A percentile compares a stretch with the other conserved stretches of the same genome.
These are phyloP conservation scores for Leccinum sublutescens DNA, from an alignment of 768 basidiomycete genomes.

Conservation along the genomic window DNA sequence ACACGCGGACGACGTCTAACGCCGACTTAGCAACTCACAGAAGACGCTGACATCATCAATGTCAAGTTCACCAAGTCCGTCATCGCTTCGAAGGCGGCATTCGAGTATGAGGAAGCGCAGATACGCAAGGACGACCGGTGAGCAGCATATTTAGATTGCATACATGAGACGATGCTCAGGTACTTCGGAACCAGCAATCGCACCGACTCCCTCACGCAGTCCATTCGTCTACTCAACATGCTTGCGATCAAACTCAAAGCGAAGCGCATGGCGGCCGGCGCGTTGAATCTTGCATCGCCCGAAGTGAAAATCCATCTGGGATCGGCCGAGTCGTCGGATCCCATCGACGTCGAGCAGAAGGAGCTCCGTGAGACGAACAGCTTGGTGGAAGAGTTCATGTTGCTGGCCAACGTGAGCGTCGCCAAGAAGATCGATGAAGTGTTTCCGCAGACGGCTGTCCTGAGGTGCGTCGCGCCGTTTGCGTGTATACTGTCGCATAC, in stretches of 20 bases:
- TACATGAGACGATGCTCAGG: background rate
- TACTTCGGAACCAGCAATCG: slow-evolving; percentile 48
- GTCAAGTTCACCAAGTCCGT: slow-evolving; percentile 95
- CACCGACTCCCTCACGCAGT: slow-evolving; percentile 77
- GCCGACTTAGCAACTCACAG: slow-evolving; percentile 72
- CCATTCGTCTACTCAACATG: slow-evolving; percentile 84
- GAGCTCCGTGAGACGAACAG: slow-evolving; percentile 91
- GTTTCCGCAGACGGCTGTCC: slow-evolving; percentile 93
- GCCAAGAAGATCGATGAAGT: slow-evolving; percentile 89
- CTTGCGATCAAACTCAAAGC: slow-evolving; percentile 85
- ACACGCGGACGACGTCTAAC: background rate
- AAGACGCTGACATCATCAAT: slow-evolving; percentile 85
- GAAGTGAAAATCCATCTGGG: slow-evolving; percentile 98
- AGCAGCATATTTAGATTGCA: slow-evolving; percentile 26
- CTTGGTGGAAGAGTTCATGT: slow-evolving; percentile 98
- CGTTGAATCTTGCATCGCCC: slow-evolving; percentile 94
- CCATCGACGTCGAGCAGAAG: slow-evolving; percentile 97
- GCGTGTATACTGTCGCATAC: slow-evolving; percentile 2
- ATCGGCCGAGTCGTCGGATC: slow-evolving; percentile 89
- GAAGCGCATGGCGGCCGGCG: slow-evolving; percentile 91
- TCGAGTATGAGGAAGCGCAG: slow-evolving; percentile 97
- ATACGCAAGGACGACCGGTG: slow-evolving; percentile 89
- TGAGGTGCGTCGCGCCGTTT: slow-evolving; percentile 50
- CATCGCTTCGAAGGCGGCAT: slow-evolving; percentile 93
- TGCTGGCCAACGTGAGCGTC: slow-evolving; percentile 94